Conservation (phyloP, 2,329 filamentous ascomycete species). For the Podosphaera aphanis region DNA sequence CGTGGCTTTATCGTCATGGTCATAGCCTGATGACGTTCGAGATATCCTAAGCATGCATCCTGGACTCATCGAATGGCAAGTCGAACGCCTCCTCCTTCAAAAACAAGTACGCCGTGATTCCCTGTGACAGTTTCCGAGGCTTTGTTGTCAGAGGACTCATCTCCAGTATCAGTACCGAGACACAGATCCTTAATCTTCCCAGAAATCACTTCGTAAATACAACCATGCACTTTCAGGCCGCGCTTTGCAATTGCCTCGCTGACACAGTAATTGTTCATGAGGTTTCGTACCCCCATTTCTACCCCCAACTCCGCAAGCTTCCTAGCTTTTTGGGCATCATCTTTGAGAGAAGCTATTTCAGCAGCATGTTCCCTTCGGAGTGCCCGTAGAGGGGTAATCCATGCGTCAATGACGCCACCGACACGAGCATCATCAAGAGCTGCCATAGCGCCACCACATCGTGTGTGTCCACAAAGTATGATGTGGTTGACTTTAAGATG, state of each 20-base stretch:
- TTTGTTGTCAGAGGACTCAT: conserved; percentile 2
- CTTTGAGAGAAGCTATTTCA: conserved; percentile 30
- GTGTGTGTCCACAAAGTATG: conserved; percentile 44
- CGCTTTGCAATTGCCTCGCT: conserved; percentile 47
- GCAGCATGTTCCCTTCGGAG: conserved; percentile 23
- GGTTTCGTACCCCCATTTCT: conserved; percentile 36
- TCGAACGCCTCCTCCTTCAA: conserved; percentile 19
- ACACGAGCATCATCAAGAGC: conserved; percentile 25
- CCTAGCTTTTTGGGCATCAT: conserved; percentile 29
- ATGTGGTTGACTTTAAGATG: conserved; percentile 50
- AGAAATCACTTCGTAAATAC: conserved; percentile 40
- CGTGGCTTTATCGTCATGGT: not conserved
- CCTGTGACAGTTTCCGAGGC: conserved; percentile 15
- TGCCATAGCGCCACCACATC: conserved; percentile 42
- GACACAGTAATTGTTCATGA: conserved; percentile 46
- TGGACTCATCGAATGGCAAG: conserved; percentile 16
- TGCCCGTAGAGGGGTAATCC: conserved; percentile 27
- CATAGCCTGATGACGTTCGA: not conserved
- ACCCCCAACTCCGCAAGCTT: conserved; percentile 61
- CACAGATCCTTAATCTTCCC: conserved; percentile 27
- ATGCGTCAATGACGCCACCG: conserved; percentile 30
- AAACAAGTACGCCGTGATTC: conserved; percentile 27
- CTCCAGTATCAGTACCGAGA: conserved; percentile 16
- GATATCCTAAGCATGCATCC: not conserved
- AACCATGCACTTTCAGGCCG: conserved; percentile 53